phyloP scores from a whole-genome alignment of 2,329 filamentous ascomycete species.

The Fusarium ramigenum region DNA sequence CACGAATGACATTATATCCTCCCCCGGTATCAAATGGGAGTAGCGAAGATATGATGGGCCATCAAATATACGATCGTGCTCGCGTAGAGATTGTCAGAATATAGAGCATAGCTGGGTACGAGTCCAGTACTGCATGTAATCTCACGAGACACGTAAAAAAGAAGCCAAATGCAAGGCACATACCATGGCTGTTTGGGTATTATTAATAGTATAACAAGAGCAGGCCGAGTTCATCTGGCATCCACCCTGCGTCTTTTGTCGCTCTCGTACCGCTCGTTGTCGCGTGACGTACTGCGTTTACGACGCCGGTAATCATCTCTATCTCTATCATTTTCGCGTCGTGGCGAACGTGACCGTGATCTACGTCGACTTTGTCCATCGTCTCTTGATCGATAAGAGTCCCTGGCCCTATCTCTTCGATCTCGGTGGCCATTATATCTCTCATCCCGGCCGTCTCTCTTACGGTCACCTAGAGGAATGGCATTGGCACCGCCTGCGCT shows the following conservation, averaged over 20 bases:
- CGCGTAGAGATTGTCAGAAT: conserved; percentile 90
- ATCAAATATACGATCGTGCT: conserved; percentile 82
- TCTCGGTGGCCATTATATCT: conserved; percentile 28
- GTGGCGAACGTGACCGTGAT: conserved; percentile 61
- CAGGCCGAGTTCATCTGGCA: conserved; percentile 41
- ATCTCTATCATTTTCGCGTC: conserved; percentile 53
- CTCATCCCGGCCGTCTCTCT: conserved; percentile 46
- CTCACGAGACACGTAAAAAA: conserved; percentile 37
- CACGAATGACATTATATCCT: conserved; percentile 78
- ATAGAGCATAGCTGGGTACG: conserved; percentile 46
- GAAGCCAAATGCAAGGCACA: neutral
- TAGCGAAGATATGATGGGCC: conserved; percentile 68
- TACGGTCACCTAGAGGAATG: conserved; percentile 66
- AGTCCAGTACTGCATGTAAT: conserved; percentile 17
- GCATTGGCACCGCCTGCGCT: conserved; percentile 74
- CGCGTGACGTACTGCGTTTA: conserved; percentile 67
- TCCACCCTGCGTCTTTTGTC: conserved; percentile 71
- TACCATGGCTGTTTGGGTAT: conserved; percentile 32
- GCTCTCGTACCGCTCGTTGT: conserved; percentile 62
- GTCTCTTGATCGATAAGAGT: conserved; percentile 37
- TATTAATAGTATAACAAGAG: conserved; percentile 39
- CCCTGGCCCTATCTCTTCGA: conserved; percentile 33
- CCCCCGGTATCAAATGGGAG: conserved; percentile 68
- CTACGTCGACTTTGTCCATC: conserved; percentile 29
- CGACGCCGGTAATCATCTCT: conserved; percentile 59